Evolutionary conservation across 1,284 basidiomycete species (phyloP).

Genomic region (Ustilago xerochloae): DNA sequence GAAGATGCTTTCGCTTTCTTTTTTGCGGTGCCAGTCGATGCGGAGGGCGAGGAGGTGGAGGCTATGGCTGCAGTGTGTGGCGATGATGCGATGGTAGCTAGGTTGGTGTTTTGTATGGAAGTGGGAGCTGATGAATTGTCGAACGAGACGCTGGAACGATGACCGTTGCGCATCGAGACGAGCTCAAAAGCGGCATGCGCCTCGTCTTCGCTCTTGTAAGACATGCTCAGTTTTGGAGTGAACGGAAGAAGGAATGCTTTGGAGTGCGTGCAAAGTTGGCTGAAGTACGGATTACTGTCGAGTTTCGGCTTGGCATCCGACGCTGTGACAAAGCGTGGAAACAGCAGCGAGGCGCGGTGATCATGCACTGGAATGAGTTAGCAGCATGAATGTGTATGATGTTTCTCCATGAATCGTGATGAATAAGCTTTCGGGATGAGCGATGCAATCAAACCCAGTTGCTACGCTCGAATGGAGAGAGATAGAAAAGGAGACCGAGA

Average conservation of each 20-base stretch:
- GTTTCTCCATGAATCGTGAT: no score
- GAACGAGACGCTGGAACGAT: slow-evolving; percentile 26
- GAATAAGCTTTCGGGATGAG: no score
- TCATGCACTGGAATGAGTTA: no score
- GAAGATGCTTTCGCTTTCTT: slow-evolving; percentile 18
- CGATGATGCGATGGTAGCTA: slow-evolving; percentile 2
- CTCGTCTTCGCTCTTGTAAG: slow-evolving; percentile 48
- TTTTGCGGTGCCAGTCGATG: slow-evolving; percentile 4
- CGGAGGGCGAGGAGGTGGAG: slow-evolving; percentile 5
- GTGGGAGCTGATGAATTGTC: slow-evolving; percentile 19
- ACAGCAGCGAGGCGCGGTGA: no score
- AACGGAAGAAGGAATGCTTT: not conserved
- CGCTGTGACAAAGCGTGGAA: no score
- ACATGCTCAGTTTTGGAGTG: slow-evolving; percentile 12
- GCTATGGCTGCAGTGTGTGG: slow-evolving; percentile 1
- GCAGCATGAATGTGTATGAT: no score
- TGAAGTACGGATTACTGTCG: not conserved
- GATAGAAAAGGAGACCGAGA: no score
- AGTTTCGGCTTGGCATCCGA: no score
- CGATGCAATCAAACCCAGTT: no score
- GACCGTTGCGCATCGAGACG: slow-evolving; percentile 43
- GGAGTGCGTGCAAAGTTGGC: not conserved
- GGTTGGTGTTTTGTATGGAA: not conserved
- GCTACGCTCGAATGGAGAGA: no score
- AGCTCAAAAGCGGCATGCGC: slow-evolving; percentile 46